Conservation (phyloP, 352 stramenopile genomes). For the Globisporangium apiculatum region DNA sequence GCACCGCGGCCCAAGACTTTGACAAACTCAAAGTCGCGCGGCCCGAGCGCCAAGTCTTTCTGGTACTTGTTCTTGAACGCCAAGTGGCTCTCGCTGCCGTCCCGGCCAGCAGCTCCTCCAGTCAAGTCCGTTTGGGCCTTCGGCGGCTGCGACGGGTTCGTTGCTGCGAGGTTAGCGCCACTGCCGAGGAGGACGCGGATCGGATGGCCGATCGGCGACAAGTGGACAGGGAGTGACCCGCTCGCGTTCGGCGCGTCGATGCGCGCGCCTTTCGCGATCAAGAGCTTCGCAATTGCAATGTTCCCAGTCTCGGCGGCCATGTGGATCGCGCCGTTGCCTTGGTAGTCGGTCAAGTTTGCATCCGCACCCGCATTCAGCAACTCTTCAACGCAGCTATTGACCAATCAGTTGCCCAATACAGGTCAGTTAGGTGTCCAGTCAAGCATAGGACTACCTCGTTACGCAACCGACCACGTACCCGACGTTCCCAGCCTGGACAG, state of each 20-base stretch:
- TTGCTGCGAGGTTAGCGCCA: slow-evolving; percentile 57
- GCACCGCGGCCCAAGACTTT: slow-evolving; percentile 77
- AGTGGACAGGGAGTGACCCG: slow-evolving; percentile 71
- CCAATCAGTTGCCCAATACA: neutral
- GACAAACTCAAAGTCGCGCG: slow-evolving; percentile 83
- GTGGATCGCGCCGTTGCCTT: slow-evolving; percentile 80
- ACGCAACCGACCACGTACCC: slow-evolving; percentile 23
- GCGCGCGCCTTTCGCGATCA: slow-evolving; percentile 62
- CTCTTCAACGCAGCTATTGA: slow-evolving; percentile 59
- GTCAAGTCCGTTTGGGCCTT: slow-evolving; percentile 17
- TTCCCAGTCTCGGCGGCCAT: slow-evolving; percentile 72
- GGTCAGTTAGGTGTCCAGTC: too few relatives aligned
- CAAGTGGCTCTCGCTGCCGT: slow-evolving; percentile 65
- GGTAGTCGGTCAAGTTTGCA: slow-evolving; percentile 74
- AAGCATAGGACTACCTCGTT: too few relatives aligned
- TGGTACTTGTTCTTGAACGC: slow-evolving; percentile 90
- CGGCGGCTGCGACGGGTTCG: slow-evolving; percentile 58
- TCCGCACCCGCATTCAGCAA: slow-evolving; percentile 61
- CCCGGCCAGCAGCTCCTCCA: slow-evolving; percentile 23
- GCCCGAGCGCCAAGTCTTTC: slow-evolving; percentile 69
- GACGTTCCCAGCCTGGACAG: slow-evolving; percentile 59
- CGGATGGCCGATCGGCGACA: slow-evolving; percentile 82
- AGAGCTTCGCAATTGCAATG: slow-evolving; percentile 69
- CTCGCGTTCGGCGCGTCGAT: slow-evolving; percentile 75
- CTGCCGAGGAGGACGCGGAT: slow-evolving; percentile 79